Evolutionary conservation across 805 yeast genomes (phyloP), one percentile per base, ranked within the genome.

Genomic region (Nakazawaea wyomingensis): DNA sequence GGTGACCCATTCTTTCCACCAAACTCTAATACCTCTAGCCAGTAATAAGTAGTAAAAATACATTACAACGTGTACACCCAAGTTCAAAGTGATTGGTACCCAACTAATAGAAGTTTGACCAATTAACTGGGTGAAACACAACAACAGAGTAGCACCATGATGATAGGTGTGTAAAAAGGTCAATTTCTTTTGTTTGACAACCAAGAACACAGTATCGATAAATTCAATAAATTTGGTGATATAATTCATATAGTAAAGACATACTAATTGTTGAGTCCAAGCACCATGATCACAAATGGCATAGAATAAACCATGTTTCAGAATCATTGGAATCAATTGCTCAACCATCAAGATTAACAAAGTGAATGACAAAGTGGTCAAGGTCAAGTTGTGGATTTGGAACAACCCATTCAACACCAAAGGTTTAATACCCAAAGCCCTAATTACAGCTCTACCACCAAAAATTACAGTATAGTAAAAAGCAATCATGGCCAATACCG

Each of bases 1-100:
- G 44, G 99, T 91, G 53, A 91, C 96, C 96, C 96, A 91, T 71
- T 90, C 95, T 71, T 93, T 91, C 99, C 99, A 91, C 97, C 97
- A 90, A 43, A 91, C 96, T 57, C 87, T 82, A 60, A 90, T 86
- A 46, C 96, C 96, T 61, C 95, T 77, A 17, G 97, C 86, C 41
- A 93, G 76, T 56, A 91, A 72, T 73, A 90, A 89, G 72, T 93
- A 91, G 78, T 91, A 91, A 85, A 89, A 91, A 77, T 91, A 91
- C 99, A 91, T 93, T 45, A 91, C 80, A 39, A 90, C 96, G 60
- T 91, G 98, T 39, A 91, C 98, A 41, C 80, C 85, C 65, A 91
- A 74, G 74, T 91, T 91, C 56, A 91, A 74, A 26, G 83, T 65
- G 58, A 91, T 91, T 45, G 93, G 95, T 28, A 91, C 96, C 97